Conservation (phyloP, 306 rosid species). For the Lathyrus aphaca region DNA sequence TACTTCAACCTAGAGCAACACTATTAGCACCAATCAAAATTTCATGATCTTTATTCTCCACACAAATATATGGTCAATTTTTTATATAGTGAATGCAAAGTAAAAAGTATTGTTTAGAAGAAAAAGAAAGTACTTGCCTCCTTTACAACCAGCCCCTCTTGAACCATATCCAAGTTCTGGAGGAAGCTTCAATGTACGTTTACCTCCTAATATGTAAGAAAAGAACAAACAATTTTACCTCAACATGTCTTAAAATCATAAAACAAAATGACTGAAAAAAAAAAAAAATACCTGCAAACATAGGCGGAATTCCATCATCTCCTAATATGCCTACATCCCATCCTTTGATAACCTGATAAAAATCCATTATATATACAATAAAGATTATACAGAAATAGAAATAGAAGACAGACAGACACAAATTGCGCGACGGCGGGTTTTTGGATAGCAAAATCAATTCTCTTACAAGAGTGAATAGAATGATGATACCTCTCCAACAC, state of each 20-base stretch:
- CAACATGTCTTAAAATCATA: neutral
- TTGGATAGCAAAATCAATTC: neutral
- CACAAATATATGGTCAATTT: neutral
- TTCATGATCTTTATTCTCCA: conserved; percentile 15
- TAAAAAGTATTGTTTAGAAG: conserved; percentile 5
- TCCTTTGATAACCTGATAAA: conserved; percentile 82
- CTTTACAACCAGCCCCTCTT: conserved; percentile 95
- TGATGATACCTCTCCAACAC: conserved; percentile 87
- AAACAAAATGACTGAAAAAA: conserved; percentile 14
- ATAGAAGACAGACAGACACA: too few species aligned
- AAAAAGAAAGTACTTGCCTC: conserved; percentile 58
- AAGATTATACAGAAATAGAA: too few species aligned
- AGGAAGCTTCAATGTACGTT: conserved; percentile 83
- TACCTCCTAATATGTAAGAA: conserved; percentile 64
- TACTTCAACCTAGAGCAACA: neutral
- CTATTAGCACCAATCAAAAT: neutral
- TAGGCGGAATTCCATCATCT: conserved; percentile 91
- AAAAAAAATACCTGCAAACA: conserved; percentile 74
- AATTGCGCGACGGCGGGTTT: too few species aligned
- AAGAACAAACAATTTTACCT: neutral
- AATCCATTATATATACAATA: too few species aligned
- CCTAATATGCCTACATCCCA: conserved; percentile 97
- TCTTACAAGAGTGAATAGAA: neutral
- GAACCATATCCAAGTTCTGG: conserved; percentile 87
- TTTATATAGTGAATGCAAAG: conserved; percentile 18